Evolutionary conservation across 2,329 filamentous ascomycete species (phyloP), one percentile per base, ranked within the genome.

Genomic region (Colletotrichum orbiculare): DNA sequence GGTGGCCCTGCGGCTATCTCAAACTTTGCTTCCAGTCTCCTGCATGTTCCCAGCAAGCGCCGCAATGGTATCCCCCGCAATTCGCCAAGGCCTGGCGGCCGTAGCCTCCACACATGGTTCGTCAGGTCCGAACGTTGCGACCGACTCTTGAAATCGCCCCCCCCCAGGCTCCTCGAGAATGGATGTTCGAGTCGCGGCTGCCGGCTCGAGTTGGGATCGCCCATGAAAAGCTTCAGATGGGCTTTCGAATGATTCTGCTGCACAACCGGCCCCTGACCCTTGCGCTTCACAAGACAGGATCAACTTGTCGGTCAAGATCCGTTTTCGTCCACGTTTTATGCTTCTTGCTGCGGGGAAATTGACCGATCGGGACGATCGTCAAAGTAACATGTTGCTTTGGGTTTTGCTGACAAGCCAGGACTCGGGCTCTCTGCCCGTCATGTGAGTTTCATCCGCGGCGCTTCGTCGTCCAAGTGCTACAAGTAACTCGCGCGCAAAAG

Each of bases 231-330:
- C 15, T 48, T 61, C 41, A 41, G 56, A 65, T 53, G 62, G 57
- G 12, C 39, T 55, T 49, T 46, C 52, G 43, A 25, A 38, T 15
- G 15, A 50, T 37, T 42, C 11, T 37, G 42, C 41, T 42, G 12
- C 47, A 53, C 52, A 53, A 52, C 62, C 58, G 58, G 46, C 58
- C 58, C 58, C 55, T 15, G 52, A 56, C 37, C 62, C 62, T 42
- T 65, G 62, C 45, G 35, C 52, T 37, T 61, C 62, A 52, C 52
- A 52, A 43, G 52, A 56, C 41, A 57, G 62, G 41, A 62, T 62
- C 38, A 8, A 53, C 52, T 53, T 46, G 58, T 65, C 58, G 62
- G 62, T 38, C 46, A 25, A 56, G 34, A 13, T 62, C 62, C 52
- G 62, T 56, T 62, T 62, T 62, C 37, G 62, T 62, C 57, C 52